Percentiles rank a stretch among this genome's conserved stretches.
Evolutionary conservation across 2,329 filamentous ascomycete species (phyloP).

Genomic region (Pseudopithomyces chartarum): DNA sequence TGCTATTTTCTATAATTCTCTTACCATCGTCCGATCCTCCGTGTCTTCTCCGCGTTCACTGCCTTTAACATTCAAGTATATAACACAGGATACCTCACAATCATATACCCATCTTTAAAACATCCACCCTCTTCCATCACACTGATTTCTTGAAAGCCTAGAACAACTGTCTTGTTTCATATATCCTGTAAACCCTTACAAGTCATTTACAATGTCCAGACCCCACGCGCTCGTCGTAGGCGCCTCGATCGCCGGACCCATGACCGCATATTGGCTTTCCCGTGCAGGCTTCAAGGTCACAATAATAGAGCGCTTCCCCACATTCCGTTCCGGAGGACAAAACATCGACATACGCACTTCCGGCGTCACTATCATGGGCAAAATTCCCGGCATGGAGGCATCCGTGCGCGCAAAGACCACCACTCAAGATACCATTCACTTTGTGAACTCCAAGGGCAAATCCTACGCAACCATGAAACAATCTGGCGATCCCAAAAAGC

Average conservation of each 20-base stretch:
- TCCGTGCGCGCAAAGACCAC: constrained; percentile 37
- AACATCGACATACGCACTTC: constrained; percentile 49
- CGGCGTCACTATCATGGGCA: constrained; percentile 46
- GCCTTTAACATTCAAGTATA: not conserved
- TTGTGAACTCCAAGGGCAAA: constrained; percentile 31
- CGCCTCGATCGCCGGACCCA: constrained; percentile 41
- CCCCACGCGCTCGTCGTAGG: constrained; percentile 38
- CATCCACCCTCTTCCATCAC: not conserved
- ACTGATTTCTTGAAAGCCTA: too few species aligned
- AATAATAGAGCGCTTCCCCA: constrained; percentile 47
- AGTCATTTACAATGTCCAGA: constrained; percentile 3
- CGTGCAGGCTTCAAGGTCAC: constrained; percentile 41
- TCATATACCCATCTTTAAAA: not conserved
- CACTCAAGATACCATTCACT: constrained; percentile 41
- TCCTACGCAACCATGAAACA: constrained; percentile 27
- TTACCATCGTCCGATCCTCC: constrained; percentile 3
- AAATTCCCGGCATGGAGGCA: constrained; percentile 43
- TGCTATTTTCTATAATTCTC: not conserved
- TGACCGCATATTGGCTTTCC: constrained; percentile 38
- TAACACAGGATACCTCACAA: not conserved
- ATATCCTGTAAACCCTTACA: not conserved
- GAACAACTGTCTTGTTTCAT: not conserved
- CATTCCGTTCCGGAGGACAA: constrained; percentile 46
- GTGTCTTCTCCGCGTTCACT: not conserved
- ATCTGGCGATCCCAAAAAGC: constrained; percentile 30